Conservation (phyloP, 805 yeast genomes). For the Blastobotrys parvus region DNA sequence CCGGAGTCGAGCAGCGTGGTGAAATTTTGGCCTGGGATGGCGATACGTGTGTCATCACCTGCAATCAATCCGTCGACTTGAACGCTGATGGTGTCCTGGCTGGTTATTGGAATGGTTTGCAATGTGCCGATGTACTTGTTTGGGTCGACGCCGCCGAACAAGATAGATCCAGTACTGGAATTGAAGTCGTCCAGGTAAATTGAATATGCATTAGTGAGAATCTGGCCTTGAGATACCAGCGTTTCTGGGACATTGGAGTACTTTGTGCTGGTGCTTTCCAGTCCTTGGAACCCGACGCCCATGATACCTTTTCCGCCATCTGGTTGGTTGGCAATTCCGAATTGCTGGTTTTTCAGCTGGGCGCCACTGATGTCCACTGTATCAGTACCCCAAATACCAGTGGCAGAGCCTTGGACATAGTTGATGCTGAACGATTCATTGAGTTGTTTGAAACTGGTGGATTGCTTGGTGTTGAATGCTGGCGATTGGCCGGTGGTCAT, state of each 20-base stretch:
- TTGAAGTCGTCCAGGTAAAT: slow-evolving; percentile 30
- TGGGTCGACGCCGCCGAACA: slow-evolving; percentile 12
- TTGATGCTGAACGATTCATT: slow-evolving; percentile 15
- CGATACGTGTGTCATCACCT: not conserved
- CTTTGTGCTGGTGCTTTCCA: slow-evolving; percentile 4
- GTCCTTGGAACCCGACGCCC: slow-evolving; percentile 22
- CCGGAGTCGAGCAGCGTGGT: slow-evolving; percentile 41
- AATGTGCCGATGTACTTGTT: slow-evolving; percentile 14
- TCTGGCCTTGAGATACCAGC: slow-evolving; percentile 36
- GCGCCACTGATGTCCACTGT: slow-evolving; percentile 42
- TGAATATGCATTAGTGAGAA: slow-evolving; percentile 35
- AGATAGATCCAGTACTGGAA: slow-evolving; percentile 14
- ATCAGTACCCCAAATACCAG: slow-evolving; percentile 54
- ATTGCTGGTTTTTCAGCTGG: slow-evolving; percentile 43
- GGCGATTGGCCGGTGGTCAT: slow-evolving; percentile 6
- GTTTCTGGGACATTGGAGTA: slow-evolving; percentile 56
- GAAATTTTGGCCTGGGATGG: slow-evolving; percentile 3
- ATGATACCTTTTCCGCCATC: slow-evolving; percentile 14
- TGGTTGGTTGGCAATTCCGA: slow-evolving; percentile 55
- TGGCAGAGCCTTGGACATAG: slow-evolving; percentile 35
- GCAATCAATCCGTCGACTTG: slow-evolving; percentile 28
- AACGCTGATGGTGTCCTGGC: slow-evolving; percentile 14
- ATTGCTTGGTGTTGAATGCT: slow-evolving; percentile 6
- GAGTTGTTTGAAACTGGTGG: slow-evolving; percentile 17
- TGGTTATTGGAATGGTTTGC: slow-evolving; percentile 32